Conservation (phyloP, 345 rosid genomes). For the Eucalyptus regnans region DNA sequence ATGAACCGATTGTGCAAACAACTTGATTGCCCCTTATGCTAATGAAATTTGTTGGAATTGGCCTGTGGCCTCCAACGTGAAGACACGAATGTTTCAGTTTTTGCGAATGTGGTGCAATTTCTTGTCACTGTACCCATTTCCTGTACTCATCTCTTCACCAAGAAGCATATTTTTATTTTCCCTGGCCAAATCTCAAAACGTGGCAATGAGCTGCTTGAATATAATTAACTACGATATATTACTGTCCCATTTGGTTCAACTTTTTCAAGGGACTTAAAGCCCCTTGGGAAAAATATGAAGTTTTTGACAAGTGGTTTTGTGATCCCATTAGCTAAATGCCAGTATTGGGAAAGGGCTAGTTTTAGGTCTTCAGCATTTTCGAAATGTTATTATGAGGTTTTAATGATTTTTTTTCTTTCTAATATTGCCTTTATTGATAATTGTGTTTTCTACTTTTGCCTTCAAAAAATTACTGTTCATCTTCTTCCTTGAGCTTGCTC, state of each 20-base stretch:
- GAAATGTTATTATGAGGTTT: too few species aligned
- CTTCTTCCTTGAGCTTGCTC: too few species aligned
- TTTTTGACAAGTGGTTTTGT: too few species aligned
- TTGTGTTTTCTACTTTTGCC: background rate
- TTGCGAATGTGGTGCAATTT: background rate
- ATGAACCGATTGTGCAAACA: background rate
- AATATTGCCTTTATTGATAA: too few species aligned
- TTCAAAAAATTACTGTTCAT: too few species aligned
- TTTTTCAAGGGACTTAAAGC: fast-evolving
- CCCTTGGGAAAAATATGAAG: too few species aligned
- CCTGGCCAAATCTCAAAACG: background rate
- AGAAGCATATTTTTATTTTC: background rate
- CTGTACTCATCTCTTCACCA: background rate
- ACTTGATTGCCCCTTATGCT: background rate
- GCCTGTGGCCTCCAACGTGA: background rate
- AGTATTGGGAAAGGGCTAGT: background rate
- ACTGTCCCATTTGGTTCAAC: too few species aligned
- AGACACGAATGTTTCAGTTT: background rate
- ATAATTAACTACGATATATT: background rate
- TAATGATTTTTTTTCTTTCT: too few species aligned
- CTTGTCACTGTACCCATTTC: background rate
- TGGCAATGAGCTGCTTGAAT: background rate
- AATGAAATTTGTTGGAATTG: background rate
- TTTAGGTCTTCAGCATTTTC: background rate
- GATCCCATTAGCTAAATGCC: background rate